Percentiles rank a stretch among this genome's conserved stretches.
Conservation (phyloP, 768 basidiomycete species). For the Gelatoporia subvermispora region DNA sequence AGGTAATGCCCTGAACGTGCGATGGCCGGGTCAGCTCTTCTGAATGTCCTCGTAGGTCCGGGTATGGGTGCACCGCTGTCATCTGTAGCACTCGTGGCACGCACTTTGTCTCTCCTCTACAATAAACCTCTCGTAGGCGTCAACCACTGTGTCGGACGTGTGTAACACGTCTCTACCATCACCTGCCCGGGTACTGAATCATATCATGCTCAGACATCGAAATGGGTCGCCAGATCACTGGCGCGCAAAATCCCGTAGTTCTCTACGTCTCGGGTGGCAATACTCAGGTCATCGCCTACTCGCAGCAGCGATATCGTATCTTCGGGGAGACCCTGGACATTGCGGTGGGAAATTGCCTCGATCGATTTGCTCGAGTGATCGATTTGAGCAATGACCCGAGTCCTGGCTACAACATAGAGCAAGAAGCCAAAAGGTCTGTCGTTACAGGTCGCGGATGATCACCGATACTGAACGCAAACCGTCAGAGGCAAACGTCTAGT, state of each 20-base stretch:
- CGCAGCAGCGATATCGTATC: conserved; percentile 93
- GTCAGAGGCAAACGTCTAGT: conserved; percentile 78
- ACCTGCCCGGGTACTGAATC: not conserved
- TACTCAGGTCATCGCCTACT: conserved; percentile 99
- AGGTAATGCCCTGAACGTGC: conserved; percentile 42
- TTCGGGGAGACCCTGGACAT: conserved; percentile 99
- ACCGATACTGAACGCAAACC: no score
- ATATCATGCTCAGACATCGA: conserved; percentile 73
- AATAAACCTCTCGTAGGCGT: conserved; percentile 92
- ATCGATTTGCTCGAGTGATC: conserved; percentile 94
- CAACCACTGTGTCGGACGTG: conserved; percentile 99
- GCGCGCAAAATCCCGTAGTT: conserved; percentile 91
- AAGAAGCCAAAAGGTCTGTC: conserved; percentile 82
- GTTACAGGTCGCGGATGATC: no score
- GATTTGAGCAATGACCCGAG: conserved; percentile 92
- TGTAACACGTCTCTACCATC: conserved; percentile 23
- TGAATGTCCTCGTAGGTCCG: conserved; percentile 56
- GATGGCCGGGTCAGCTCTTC: not conserved
- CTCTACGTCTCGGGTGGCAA: conserved; percentile 99
- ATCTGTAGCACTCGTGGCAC: conserved; percentile 89
- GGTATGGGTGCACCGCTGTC: conserved; percentile 98
- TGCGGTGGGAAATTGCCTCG: conserved; percentile 98
- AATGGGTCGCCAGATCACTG: conserved; percentile 95
- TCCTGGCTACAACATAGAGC: conserved; percentile 97
- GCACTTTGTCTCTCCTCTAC: conserved; percentile 84